These are phyloP conservation scores for Penicillium oxalicum DNA, from an alignment of 2,329 filamentous ascomycete genomes.

Conservation along the genomic window DNA sequence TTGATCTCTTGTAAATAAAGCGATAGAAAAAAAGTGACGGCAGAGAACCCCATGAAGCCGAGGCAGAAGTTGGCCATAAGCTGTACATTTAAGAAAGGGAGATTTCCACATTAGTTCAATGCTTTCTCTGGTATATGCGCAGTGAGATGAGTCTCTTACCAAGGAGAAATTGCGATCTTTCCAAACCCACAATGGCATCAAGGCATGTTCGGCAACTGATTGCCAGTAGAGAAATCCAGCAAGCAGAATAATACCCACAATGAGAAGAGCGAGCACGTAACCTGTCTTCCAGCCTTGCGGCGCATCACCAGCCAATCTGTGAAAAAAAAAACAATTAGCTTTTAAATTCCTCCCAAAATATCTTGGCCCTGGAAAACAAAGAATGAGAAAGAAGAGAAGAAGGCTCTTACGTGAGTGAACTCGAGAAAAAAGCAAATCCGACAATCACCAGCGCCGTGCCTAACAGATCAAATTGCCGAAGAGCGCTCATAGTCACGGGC, in stretches of 20 bases:
- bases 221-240: slow-evolving; percentile 59
- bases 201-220: slow-evolving; percentile 43
- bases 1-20: slow-evolving; percentile 60
- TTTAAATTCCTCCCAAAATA: no score
- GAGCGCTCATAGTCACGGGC: slow-evolving; percentile 40
- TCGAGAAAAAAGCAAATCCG: slow-evolving; percentile 61
- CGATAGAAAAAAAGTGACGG: slow-evolving; percentile 57
- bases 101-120: no score
- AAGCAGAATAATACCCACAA: slow-evolving; percentile 54
- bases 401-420: slow-evolving; percentile 50
- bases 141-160: slow-evolving; percentile 30
- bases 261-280: slow-evolving; percentile 57
- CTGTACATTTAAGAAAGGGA: slow-evolving; percentile 23
- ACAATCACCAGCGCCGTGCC: slow-evolving; percentile 56
- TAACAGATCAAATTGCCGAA: slow-evolving; percentile 56
- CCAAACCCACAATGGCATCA: slow-evolving; percentile 53
- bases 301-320: slow-evolving; percentile 48
- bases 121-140: no score
- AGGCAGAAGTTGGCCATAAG: slow-evolving; percentile 53
- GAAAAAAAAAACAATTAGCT: not conserved
- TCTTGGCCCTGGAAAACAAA: no score
- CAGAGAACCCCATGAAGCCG: slow-evolving; percentile 59
- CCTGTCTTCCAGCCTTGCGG: slow-evolving; percentile 56
- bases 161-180: slow-evolving; percentile 60
- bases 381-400: not conserved